A percentile compares a stretch with the other conserved stretches of the same genome.
Evolutionary conservation across 768 basidiomycete species (phyloP).

Genomic region (Agaricus subrufescens): DNA sequence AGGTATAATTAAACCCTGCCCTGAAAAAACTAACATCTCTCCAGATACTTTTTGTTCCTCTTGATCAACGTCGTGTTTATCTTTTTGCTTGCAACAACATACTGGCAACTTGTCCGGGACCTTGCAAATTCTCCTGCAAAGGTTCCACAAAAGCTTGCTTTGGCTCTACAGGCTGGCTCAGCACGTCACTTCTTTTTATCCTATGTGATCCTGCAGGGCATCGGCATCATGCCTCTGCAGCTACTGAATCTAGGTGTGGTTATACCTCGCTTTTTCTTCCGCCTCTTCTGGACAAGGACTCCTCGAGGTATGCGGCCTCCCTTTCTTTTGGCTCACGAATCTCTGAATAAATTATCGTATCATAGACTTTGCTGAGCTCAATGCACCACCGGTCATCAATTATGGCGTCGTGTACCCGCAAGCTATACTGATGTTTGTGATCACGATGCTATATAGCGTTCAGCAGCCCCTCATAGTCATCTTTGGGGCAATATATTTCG

Average conservation of each 20-base stretch:
- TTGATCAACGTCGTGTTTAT: conserved; percentile 92
- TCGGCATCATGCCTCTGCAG: conserved; percentile 95
- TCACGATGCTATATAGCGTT: conserved; percentile 93
- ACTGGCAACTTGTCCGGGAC: conserved; percentile 88
- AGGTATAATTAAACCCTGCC: conserved; percentile 13
- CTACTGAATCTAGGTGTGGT: conserved; percentile 88
- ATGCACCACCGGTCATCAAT: conserved; percentile 97
- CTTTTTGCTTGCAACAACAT: conserved; percentile 87
- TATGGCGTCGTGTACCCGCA: conserved; percentile 97
- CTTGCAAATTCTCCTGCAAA: conserved; percentile 91
- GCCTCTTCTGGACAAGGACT: conserved; percentile 78
- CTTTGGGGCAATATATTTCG: conserved; percentile 95
- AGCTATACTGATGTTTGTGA: conserved; percentile 92
- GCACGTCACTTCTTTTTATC: conserved; percentile 84
- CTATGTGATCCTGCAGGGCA: conserved; percentile 83
- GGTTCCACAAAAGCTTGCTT: conserved; percentile 89
- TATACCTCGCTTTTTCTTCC: conserved; percentile 70
- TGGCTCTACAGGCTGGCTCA: conserved; percentile 71
- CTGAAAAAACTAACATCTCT: not conserved
- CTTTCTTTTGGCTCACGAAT: not conserved
- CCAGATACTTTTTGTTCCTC: conserved; percentile 90
- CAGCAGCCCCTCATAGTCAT: conserved; percentile 93
- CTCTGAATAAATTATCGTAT: not conserved
- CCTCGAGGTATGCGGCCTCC: conserved; percentile 67
- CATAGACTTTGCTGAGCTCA: conserved; percentile 90